phyloP scores from a whole-genome alignment of 345 rosid genomes.

The sweet orange (Citrus sinensis) region DVS_A1.0 CM039162.1:4274001-4274500 shows the following conservation, averaged over 20 bases:
- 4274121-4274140: conserved; percentile 53
- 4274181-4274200: conserved; percentile 18
- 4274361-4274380: background rate
- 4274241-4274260: no score
- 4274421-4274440: background rate
- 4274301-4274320: background rate
- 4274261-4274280: background rate
- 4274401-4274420: background rate
- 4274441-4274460: background rate
- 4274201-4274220: background rate
- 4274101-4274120: conserved; percentile 43
- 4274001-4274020: background rate
- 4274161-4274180: conserved; percentile 7
- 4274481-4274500: background rate
- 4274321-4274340: background rate
- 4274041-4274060: background rate
- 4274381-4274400: background rate
- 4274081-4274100: conserved; percentile 2
- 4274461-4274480: background rate
- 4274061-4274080: background rate
- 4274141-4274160: conserved; percentile 28
- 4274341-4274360: background rate
- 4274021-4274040: conserved; percentile 12
- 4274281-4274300: background rate
- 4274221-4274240: no score